Evolutionary conservation across 2,329 filamentous ascomycete species (phyloP).

Genomic region (Alternaria triticimaculans): DNA sequence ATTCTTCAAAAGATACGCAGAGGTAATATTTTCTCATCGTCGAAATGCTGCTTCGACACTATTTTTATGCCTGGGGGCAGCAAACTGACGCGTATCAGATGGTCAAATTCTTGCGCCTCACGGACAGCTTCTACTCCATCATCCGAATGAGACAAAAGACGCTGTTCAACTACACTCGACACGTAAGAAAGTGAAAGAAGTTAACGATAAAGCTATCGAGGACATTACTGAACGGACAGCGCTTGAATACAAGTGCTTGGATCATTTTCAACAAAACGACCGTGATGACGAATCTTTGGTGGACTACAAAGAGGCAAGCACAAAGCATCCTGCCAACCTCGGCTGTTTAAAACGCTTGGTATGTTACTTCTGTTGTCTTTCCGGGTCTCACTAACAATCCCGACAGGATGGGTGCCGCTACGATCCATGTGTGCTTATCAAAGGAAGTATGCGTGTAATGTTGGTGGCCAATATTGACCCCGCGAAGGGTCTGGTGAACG

Average conservation of each 20-base stretch:
- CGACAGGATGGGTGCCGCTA: constrained; percentile 54
- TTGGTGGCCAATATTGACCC: constrained; percentile 59
- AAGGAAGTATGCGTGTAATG: constrained; percentile 60
- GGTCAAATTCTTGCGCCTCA: constrained; percentile 47
- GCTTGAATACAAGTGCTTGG: constrained; percentile 44
- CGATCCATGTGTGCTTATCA: constrained; percentile 54
- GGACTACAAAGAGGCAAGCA: constrained; percentile 6
- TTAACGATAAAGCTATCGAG: too few relatives aligned
- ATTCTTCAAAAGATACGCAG: constrained; percentile 64
- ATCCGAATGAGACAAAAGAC: constrained; percentile 51
- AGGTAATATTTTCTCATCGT: constrained; percentile 41
- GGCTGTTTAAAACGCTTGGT: constrained; percentile 30
- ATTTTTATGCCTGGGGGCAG: too few relatives aligned
- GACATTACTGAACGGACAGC: not conserved
- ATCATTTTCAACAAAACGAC: constrained; percentile 53
- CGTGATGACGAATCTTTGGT: constrained; percentile 21
- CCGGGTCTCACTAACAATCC: not conserved
- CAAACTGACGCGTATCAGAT: constrained; percentile 12
- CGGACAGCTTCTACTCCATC: constrained; percentile 54
- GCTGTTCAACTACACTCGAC: constrained; percentile 57
- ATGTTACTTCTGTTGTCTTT: not conserved
- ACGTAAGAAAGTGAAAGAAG: too few relatives aligned
- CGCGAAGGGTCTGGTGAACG: constrained; percentile 41
- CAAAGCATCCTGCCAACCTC: not conserved
- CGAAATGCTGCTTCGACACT: not conserved